Evolutionary conservation across 495 filamentous ascomycete genomes (phyloP).

Genomic region (Aspergillus hancockii): DNA sequence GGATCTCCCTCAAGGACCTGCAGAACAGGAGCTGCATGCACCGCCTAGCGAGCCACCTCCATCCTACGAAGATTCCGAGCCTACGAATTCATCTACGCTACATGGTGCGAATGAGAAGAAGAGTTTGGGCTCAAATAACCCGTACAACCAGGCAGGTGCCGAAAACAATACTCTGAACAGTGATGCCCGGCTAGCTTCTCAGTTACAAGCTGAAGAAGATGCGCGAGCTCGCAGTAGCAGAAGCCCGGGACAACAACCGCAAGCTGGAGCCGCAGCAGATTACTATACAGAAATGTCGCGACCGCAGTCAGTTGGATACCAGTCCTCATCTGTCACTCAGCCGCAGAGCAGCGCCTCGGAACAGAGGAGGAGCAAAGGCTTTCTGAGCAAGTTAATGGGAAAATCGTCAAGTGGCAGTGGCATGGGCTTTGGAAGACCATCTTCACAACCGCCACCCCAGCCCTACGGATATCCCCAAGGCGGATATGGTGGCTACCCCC

Average conservation of each 20-base stretch:
- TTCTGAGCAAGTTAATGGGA: slow-evolving; percentile 54
- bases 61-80: slow-evolving; percentile 55
- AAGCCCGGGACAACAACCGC: slow-evolving; percentile 11
- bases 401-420: slow-evolving; percentile 31
- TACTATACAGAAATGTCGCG: slow-evolving; percentile 43
- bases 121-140: slow-evolving; percentile 60
- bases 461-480: slow-evolving; percentile 32
- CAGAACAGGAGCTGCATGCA: slow-evolving; percentile 41
- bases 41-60: slow-evolving; percentile 62
- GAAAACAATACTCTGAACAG: slow-evolving; percentile 51
- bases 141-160: slow-evolving; percentile 42
- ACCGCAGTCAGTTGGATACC: slow-evolving; percentile 31
- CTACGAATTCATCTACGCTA: slow-evolving; percentile 31
- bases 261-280: slow-evolving; percentile 38
- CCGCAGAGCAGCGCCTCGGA: slow-evolving; percentile 27
- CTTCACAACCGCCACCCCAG: slow-evolving; percentile 22
- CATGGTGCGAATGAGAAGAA: slow-evolving; percentile 54
- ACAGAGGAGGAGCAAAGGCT: slow-evolving; percentile 37
- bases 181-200: slow-evolving; percentile 73
- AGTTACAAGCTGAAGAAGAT: slow-evolving; percentile 82
- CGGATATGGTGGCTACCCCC: slow-evolving; percentile 35
- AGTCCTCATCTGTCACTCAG: slow-evolving; percentile 25
- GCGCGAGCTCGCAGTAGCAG: slow-evolving; percentile 47
- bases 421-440: slow-evolving; percentile 9
- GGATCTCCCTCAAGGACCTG: slow-evolving; percentile 69